phyloP scores from a whole-genome alignment of 169 alveolate species.

The Plasmodium vinckei region DNA sequence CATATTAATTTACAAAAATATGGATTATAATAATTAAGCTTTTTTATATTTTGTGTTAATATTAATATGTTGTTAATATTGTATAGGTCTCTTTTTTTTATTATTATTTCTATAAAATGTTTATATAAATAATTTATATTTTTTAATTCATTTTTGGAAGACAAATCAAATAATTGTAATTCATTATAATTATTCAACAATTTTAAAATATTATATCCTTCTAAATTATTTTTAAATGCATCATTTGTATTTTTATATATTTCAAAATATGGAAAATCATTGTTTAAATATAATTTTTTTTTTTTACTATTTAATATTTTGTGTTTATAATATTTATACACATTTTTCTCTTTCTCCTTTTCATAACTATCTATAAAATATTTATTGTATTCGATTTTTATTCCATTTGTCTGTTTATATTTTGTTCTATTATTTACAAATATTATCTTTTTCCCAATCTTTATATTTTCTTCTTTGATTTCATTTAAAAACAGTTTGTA shows the following conservation, averaged over 20 bases:
- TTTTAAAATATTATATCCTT: constrained; percentile 25
- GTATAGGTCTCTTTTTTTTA: constrained; percentile 46
- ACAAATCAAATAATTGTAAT: constrained; percentile 20
- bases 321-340: constrained; percentile 45
- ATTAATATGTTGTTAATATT: constrained; percentile 15
- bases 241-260: constrained; percentile 54
- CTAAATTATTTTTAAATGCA: constrained; percentile 52
- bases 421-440: constrained; percentile 33
- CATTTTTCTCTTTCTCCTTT: constrained; percentile 27
- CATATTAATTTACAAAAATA: constrained; percentile 53
- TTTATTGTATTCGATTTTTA: constrained; percentile 1
- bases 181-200: constrained; percentile 35
- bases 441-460: constrained; percentile 26
- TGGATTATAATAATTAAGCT: constrained; percentile 50
- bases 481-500: constrained; percentile 21
- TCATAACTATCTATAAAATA: constrained; percentile 54
- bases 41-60: constrained; percentile 26
- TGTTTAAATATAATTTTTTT: constrained; percentile 22
- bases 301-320: constrained; percentile 22
- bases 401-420: constrained; percentile 4
- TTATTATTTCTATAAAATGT: constrained; percentile 34
- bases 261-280: constrained; percentile 41
- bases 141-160: constrained; percentile 1
- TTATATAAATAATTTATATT: constrained; percentile 7
- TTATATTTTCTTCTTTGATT: constrained; percentile 29